These are phyloP conservation scores for Bauhinia variegata DNA, from an alignment of 306 rosid species.

Conservation along the genomic window DNA sequence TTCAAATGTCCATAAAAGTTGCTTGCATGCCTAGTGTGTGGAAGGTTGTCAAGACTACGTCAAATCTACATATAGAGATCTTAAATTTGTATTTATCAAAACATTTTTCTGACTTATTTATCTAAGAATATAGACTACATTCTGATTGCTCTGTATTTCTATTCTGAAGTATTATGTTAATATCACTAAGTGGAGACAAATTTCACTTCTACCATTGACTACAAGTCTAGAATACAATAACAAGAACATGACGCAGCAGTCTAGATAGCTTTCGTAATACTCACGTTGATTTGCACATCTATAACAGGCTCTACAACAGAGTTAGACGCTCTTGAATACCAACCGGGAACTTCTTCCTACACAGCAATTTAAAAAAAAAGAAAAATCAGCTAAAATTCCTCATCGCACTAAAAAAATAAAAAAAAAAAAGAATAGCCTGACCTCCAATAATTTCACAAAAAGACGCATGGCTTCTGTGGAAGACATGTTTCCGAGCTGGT, in stretches of 20 bases:
- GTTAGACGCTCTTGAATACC: constrained; percentile 92
- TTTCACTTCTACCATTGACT: constrained; percentile 13
- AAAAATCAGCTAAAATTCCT: constrained; percentile 36
- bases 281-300: constrained; percentile 87
- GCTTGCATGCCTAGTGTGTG: constrained; percentile 5
- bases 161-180: too few relatives aligned
- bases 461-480: constrained; percentile 96
- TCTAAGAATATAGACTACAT: constrained; percentile 2
- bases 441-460: constrained; percentile 97
- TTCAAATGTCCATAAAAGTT: constrained; percentile 22
- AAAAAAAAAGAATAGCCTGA: constrained; percentile 19
- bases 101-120: constrained; percentile 12
- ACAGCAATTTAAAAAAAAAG: constrained; percentile 31
- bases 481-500: constrained; percentile 86
- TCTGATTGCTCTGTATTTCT: constrained; percentile 21
- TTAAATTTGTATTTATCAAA: constrained; percentile 16
- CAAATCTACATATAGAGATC: constrained; percentile 18
- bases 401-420: constrained; percentile 7
- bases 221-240: background rate
- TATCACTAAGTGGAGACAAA: constrained; percentile 5
- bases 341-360: constrained; percentile 95
- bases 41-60: constrained; percentile 7
- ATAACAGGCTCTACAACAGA: constrained; percentile 76
- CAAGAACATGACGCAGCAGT: constrained; percentile 2
- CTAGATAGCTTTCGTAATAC: constrained; percentile 38